Evolutionary conservation across 305 asterid genomes (phyloP).

Genomic region (Fraxinus velutina): DNA sequence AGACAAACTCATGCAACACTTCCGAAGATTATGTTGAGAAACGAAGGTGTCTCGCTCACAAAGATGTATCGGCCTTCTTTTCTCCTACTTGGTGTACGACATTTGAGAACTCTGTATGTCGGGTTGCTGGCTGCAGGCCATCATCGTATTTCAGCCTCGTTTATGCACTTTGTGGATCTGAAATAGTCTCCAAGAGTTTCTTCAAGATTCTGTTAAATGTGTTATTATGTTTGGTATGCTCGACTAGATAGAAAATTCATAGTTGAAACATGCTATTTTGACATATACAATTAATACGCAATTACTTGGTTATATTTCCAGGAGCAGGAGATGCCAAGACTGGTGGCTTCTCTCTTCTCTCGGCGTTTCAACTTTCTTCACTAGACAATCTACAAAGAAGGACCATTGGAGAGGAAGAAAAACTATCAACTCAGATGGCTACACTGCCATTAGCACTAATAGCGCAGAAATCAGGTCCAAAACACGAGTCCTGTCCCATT

Average conservation of each 20-base stretch:
- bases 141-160: slow-evolving; percentile 23
- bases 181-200: slow-evolving; percentile 12
- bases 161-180: slow-evolving; percentile 25
- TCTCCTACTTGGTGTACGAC: slow-evolving; percentile 24
- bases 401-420: slow-evolving; percentile 32
- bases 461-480: background rate
- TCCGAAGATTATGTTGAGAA: slow-evolving; percentile 2
- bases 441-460: slow-evolving; percentile 25
- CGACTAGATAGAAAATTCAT: background rate
- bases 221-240: background rate
- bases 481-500: background rate
- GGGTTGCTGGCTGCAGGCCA: slow-evolving; percentile 33
- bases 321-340: slow-evolving; percentile 8
- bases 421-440: slow-evolving; percentile 19
- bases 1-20: background rate
- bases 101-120: slow-evolving; percentile 18
- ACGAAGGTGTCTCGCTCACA: slow-evolving; percentile 12
- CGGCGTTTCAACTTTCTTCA: slow-evolving; percentile 8
- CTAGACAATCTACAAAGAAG: slow-evolving; percentile 23
- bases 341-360: slow-evolving; percentile 17
- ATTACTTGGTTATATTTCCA: background rate
- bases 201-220: slow-evolving; percentile 11
- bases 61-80: slow-evolving; percentile 13
- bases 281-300: background rate
- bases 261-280: background rate